Evolutionary conservation across 345 rosid genomes (phyloP).

Genomic region (Salix arbutifolia): DNA sequence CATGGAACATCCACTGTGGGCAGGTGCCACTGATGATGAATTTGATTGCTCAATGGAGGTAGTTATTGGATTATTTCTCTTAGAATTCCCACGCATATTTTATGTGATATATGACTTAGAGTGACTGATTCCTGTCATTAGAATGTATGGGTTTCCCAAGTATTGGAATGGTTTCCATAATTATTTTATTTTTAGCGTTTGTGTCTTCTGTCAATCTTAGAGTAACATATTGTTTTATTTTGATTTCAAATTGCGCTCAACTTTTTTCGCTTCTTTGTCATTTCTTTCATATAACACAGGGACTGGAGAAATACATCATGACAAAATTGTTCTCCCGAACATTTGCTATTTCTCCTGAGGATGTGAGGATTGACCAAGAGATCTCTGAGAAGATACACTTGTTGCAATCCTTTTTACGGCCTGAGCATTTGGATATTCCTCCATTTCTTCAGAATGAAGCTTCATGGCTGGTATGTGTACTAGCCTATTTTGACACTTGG

Average conservation of each 20-base stretch:
- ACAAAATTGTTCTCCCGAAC: constrained; percentile 45
- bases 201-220: neutral
- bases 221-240: neutral
- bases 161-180: neutral
- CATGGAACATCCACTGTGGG: constrained; percentile 49
- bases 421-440: constrained; percentile 59
- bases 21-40: constrained; percentile 38
- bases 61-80: neutral
- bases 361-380: constrained; percentile 39
- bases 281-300: constrained; percentile 29
- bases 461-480: constrained; percentile 54
- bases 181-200: neutral
- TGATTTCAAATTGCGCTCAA: neutral
- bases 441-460: constrained; percentile 46
- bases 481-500: constrained; percentile 1
- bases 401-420: constrained; percentile 51
- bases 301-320: constrained; percentile 59
- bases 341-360: constrained; percentile 45
- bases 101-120: too few relatives aligned
- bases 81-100: neutral
- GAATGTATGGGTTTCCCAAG: neutral
- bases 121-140: neutral
- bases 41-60: constrained; percentile 53
- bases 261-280: neutral
- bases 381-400: constrained; percentile 42